These are phyloP conservation scores for Debaryomyces robertsiae DNA, from an alignment of 1,139 yeast species.

Conservation along the genomic window DNA sequence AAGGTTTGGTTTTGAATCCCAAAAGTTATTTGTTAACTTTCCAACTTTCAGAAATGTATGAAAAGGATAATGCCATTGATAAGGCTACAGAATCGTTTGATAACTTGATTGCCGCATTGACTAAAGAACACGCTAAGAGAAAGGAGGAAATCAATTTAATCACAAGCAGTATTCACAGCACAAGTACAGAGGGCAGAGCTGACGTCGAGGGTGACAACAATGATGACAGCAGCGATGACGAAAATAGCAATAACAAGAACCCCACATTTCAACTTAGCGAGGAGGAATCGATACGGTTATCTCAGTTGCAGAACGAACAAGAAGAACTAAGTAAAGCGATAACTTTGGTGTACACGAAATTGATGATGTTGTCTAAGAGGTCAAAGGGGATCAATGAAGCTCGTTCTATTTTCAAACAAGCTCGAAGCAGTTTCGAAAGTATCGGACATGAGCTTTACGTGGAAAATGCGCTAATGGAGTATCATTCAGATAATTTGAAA, in stretches of 20 bases:
- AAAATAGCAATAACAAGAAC: constrained; percentile 16
- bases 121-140: constrained; percentile 29
- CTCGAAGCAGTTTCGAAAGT: constrained; percentile 49
- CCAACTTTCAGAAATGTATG: constrained; percentile 71
- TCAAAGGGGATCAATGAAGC: constrained; percentile 72
- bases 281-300: constrained; percentile 30
- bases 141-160: constrained; percentile 14
- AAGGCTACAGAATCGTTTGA: constrained; percentile 58
- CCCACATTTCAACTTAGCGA: constrained; percentile 24
- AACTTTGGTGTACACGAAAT: constrained; percentile 55
- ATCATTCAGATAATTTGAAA: constrained; percentile 62
- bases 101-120: constrained; percentile 46
- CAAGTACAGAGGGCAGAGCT: constrained; percentile 12
- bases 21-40: constrained; percentile 67
- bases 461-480: constrained; percentile 83
- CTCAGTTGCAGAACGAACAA: constrained; percentile 23
- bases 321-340: constrained; percentile 37
- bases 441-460: constrained; percentile 77
- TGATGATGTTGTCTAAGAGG: constrained; percentile 64
- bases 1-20: constrained; percentile 70
- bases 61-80: constrained; percentile 54
- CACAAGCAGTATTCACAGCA: constrained; percentile 20
- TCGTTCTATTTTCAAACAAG: constrained; percentile 64
- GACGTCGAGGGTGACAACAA: constrained; percentile 11
- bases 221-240: constrained; percentile 19